A percentile compares a stretch with the other conserved stretches of the same genome.
These are phyloP conservation scores for Solanum virginianum DNA, from an alignment of 257 asterid species.

Conservation along the genomic window DNA sequence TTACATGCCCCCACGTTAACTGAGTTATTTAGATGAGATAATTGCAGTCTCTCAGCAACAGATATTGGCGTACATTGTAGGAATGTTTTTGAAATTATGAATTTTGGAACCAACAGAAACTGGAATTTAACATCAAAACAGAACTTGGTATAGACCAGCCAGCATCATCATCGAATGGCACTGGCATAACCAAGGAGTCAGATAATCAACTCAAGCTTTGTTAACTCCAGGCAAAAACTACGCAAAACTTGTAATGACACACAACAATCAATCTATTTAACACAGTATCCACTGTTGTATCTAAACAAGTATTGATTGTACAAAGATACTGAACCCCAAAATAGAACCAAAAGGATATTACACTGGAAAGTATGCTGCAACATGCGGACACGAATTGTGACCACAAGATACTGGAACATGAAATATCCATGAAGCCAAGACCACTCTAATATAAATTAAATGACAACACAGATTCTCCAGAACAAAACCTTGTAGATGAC, in stretches of 20 bases:
- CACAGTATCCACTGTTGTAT: slow-evolving; percentile 13
- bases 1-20: not conserved
- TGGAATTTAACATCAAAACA: not conserved
- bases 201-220: not conserved
- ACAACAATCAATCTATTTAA: slow-evolving; percentile 18
- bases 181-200: not conserved
- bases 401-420: not conserved
- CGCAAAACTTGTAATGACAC: slow-evolving; percentile 2
- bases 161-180: not conserved
- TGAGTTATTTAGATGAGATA: not conserved
- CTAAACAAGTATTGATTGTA: slow-evolving; percentile 16
- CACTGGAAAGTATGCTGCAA: slow-evolving; percentile 16
- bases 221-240: not conserved
- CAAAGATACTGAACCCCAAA: slow-evolving; percentile 8
- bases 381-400: slow-evolving; percentile 7
- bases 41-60: not conserved
- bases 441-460: slow-evolving; percentile 8
- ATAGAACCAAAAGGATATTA: slow-evolving; percentile 13
- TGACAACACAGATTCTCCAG: slow-evolving; percentile 8
- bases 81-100: not conserved
- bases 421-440: slow-evolving; percentile 3
- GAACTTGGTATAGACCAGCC: not conserved
- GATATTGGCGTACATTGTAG: not conserved
- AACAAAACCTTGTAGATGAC: slow-evolving; percentile 25
- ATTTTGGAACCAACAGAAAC: not conserved